Conservation (phyloP, 768 basidiomycete genomes). For the Calvatia gigantea region DNA sequence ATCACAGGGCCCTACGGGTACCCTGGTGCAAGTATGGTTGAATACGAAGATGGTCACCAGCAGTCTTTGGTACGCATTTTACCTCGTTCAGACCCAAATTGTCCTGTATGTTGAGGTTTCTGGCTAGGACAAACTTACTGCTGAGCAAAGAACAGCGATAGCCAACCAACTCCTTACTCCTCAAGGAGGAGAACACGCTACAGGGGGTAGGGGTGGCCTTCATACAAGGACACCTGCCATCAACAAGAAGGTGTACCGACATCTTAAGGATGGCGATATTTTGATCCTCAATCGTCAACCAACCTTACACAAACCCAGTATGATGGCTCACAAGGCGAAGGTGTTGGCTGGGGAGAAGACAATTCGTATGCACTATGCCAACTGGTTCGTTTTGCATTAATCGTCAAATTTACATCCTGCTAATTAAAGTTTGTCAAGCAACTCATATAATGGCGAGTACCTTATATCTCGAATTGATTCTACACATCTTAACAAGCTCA, state of each 20-base stretch:
- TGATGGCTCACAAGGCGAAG: constrained; percentile 97
- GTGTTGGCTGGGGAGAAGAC: constrained; percentile 96
- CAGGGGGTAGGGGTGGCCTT: constrained; percentile 49
- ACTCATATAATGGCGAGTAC: constrained; percentile 89
- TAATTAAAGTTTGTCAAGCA: constrained; percentile 45
- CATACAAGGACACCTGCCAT: constrained; percentile 74
- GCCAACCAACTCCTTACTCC: constrained; percentile 95
- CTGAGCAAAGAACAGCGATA: constrained; percentile 90
- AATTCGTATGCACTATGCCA: constrained; percentile 99
- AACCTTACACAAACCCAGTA: constrained; percentile 97
- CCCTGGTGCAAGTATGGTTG: constrained; percentile 92
- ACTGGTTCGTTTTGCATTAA: constrained; percentile 63
- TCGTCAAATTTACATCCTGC: constrained; percentile 2
- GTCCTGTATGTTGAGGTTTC: neutral
- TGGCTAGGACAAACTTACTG: constrained; percentile 72
- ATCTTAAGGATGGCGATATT: constrained; percentile 92
- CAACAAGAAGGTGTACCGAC: constrained; percentile 98
- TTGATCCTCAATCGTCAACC: constrained; percentile 97
- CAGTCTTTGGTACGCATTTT: constrained; percentile 64
- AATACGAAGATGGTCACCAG: constrained; percentile 91
- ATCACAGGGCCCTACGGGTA: constrained; percentile 86
- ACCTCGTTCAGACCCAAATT: neutral
- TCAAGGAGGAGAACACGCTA: constrained; percentile 63
- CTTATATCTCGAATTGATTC: neutral
- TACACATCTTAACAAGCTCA: constrained; percentile 12